Conservation (phyloP, 2,329 filamentous ascomycete species). For the Microsporum canis region DNA sequence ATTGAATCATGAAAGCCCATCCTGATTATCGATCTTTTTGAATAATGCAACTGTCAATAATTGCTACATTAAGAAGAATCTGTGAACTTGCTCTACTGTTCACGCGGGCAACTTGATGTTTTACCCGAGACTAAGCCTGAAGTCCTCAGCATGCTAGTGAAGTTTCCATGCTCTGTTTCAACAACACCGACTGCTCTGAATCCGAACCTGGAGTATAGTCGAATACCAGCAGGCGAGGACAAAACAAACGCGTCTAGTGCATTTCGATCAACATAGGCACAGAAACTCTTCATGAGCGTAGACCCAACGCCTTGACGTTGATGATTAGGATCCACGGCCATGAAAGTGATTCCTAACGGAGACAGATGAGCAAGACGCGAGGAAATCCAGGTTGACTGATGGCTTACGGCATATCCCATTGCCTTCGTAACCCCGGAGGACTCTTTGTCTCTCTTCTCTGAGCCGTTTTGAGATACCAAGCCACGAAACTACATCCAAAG, state of each 20-base stretch:
- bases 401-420: neutral
- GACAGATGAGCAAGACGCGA: neutral
- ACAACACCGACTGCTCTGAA: neutral
- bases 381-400: neutral
- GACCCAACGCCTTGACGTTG: constrained; percentile 13
- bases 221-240: neutral
- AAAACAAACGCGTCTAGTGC: neutral
- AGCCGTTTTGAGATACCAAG: neutral
- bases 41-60: no score
- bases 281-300: constrained; percentile 13
- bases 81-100: no score
- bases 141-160: neutral
- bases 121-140: neutral
- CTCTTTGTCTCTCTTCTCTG: neutral
- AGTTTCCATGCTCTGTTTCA: neutral
- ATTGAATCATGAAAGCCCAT: no score
- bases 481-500: neutral
- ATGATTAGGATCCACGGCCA: constrained; percentile 14
- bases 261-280: constrained; percentile 1
- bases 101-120: no score
- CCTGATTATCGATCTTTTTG: no score
- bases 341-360: constrained; percentile 9
- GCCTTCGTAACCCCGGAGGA: neutral
- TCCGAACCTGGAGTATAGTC: neutral
- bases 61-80: no score